A percentile compares a stretch with the other conserved stretches of the same genome.
These are phyloP conservation scores for Yamadazyma sp. DNA, from an alignment of 805 yeast genomes.

Conservation along the genomic window DNA sequence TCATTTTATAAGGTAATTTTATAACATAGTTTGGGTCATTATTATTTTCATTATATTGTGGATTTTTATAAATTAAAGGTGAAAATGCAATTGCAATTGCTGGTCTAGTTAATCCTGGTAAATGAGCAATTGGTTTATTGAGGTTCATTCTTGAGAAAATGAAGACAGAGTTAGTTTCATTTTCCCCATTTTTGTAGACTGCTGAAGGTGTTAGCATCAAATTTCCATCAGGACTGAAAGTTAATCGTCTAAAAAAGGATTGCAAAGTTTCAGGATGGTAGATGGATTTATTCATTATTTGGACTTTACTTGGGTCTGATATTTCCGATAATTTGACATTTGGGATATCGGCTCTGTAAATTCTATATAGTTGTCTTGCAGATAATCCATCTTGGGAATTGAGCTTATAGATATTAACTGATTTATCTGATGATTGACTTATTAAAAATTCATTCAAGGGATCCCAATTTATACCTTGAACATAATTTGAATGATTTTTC, in stretches of 20 bases:
- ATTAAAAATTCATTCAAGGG: conserved; percentile 75
- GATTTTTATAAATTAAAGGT: conserved; percentile 55
- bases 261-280: conserved; percentile 87
- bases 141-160: conserved; percentile 73
- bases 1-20: conserved; percentile 69
- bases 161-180: conserved; percentile 64
- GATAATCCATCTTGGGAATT: conserved; percentile 2
- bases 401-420: conserved; percentile 61
- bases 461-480: conserved; percentile 97
- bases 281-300: conserved; percentile 19
- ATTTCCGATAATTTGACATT: conserved; percentile 8
- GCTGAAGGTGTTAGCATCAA: conserved; percentile 75
- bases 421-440: conserved; percentile 87
- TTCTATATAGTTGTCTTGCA: conserved; percentile 16
- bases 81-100: conserved; percentile 80
- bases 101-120: conserved; percentile 80
- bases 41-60: too few relatives aligned
- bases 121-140: conserved; percentile 67
- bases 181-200: conserved; percentile 38
- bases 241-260: conserved; percentile 82
- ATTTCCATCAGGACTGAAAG: conserved; percentile 89
- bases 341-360: conserved; percentile 12
- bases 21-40: conserved; percentile 34
- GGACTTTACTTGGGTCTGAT: not conserved
- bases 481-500: conserved; percentile 80